Conservation (phyloP, 768 basidiomycete genomes). For the Tricholoma saponaceum region DNA sequence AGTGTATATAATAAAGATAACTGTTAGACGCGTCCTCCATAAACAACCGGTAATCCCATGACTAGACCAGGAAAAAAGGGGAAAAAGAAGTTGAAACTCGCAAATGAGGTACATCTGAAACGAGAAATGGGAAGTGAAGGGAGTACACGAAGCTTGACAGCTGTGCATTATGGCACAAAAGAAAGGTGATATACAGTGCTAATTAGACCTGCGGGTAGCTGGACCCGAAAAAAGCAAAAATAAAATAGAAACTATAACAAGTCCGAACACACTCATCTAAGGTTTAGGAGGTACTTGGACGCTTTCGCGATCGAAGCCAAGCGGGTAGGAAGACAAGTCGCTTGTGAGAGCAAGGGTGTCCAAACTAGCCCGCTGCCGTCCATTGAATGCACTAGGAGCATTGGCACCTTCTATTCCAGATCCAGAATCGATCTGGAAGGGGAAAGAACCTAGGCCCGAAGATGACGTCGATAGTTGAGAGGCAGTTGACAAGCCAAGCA, state of each 20-base stretch:
- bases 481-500: conserved; percentile 68
- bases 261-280: conserved; percentile 7
- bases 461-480: conserved; percentile 78
- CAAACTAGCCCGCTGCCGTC: conserved; percentile 72
- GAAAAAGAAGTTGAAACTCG: not conserved
- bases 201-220: conserved; percentile 9
- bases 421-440: conserved; percentile 80
- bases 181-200: conserved; percentile 15
- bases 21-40: conserved; percentile 3
- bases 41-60: not conserved
- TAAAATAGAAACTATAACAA: not conserved
- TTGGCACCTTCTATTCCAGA: conserved; percentile 28
- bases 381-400: conserved; percentile 32
- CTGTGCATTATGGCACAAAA: not conserved
- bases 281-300: conserved; percentile 21
- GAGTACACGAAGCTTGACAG: too few species aligned
- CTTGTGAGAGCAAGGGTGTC: conserved; percentile 82
- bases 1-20: conserved; percentile 8
- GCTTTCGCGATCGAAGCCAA: conserved; percentile 62
- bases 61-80: not conserved
- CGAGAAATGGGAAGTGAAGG: conserved; percentile 5
- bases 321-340: conserved; percentile 80
- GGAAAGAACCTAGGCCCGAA: conserved; percentile 79
- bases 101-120: conserved; percentile 5
- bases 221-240: conserved; percentile 7